phyloP scores from a whole-genome alignment of 169 alveolate species.

The Miamiensis avidus region DNA sequence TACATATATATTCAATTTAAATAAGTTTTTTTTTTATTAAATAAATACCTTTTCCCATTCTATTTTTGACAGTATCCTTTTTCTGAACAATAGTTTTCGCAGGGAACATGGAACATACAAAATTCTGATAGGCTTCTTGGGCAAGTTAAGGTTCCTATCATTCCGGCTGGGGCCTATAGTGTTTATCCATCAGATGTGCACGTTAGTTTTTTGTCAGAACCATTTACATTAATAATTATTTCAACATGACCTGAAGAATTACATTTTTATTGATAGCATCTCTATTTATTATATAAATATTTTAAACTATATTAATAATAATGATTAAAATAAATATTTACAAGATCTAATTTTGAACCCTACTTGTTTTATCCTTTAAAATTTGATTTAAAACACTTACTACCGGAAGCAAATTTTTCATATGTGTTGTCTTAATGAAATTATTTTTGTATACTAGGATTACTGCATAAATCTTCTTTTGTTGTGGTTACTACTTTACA shows the following conservation, averaged over 20 bases:
- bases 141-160: background rate
- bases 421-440: background rate
- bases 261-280: background rate
- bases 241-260: background rate
- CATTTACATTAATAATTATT: too few species aligned
- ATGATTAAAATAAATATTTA: too few species aligned
- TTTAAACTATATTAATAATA: too few species aligned
- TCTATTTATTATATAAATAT: background rate
- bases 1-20: too few species aligned
- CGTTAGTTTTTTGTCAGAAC: background rate
- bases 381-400: background rate
- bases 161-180: background rate
- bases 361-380: background rate
- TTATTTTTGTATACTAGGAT: background rate
- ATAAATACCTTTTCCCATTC: background rate
- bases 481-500: background rate
- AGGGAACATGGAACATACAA: background rate
- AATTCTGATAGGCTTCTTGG: background rate
- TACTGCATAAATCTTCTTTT: background rate
- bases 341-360: background rate
- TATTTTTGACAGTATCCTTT: background rate
- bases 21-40: too few species aligned
- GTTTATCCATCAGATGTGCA: background rate
- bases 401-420: background rate
- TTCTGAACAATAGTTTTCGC: background rate